Percentiles rank a stretch among this genome's conserved stretches.
Evolutionary conservation across 176 grass and related monocot species (phyloP).

Genomic region (Neostapfia colusana): DNA sequence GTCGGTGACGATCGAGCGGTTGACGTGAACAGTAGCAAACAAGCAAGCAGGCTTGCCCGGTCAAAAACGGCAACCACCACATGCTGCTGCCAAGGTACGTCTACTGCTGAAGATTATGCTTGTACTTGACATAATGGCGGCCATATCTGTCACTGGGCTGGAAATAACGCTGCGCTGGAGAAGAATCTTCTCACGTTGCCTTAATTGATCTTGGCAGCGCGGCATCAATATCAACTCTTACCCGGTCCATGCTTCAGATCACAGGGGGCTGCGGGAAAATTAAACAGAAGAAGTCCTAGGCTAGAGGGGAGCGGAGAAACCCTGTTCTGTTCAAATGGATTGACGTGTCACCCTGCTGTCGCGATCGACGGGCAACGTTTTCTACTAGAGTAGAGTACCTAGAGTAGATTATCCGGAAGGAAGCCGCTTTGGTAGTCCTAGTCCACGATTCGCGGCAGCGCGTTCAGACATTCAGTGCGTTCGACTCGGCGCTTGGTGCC

Average conservation of each 20-base stretch:
- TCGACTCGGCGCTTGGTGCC: background rate
- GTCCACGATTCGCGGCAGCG: background rate
- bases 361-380: background rate
- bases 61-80: slow-evolving; percentile 1
- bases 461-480: background rate
- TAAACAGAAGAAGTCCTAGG: background rate
- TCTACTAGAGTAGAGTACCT: background rate
- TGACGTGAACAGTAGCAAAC: too few species aligned
- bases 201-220: background rate
- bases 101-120: background rate
- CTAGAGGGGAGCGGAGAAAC: background rate
- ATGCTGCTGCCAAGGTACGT: background rate
- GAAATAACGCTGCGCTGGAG: background rate
- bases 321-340: background rate
- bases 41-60: too few species aligned
- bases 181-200: background rate
- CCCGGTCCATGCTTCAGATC: background rate
- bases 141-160: background rate
- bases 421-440: background rate
- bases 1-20: too few species aligned
- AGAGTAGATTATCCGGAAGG: background rate
- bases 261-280: background rate
- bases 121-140: background rate
- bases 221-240: background rate
- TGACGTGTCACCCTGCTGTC: too few species aligned